Conservation (phyloP, 768 basidiomycete species). For the Suillus subalutaceus region DNA sequence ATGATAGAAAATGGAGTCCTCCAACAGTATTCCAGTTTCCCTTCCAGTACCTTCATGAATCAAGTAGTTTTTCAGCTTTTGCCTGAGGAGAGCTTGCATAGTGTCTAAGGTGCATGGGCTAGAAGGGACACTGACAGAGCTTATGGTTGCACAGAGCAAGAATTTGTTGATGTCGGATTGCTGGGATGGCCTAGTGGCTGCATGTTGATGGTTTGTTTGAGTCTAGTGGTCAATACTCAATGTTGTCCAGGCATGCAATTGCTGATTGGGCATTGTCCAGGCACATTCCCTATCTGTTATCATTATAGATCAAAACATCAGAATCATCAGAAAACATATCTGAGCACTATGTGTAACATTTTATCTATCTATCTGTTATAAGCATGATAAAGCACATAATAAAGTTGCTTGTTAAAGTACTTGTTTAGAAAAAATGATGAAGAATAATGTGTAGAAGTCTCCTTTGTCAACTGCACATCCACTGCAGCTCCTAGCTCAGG, state of each 20-base stretch:
- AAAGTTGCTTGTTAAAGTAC: not conserved
- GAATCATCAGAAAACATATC: not conserved
- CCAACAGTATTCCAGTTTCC: not conserved
- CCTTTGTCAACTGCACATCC: constrained; percentile 20
- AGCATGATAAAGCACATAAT: not conserved
- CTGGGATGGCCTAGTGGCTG: too few relatives aligned
- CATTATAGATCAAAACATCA: not conserved
- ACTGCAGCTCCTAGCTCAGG: constrained; percentile 31
- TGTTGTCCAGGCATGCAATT: not conserved
- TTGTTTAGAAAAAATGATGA: not conserved
- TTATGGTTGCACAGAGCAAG: not conserved
- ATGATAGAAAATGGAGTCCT: not conserved
- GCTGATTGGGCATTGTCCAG: not conserved
- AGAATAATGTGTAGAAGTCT: not conserved
- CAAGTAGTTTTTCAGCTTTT: not conserved
- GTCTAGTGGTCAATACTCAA: not conserved
- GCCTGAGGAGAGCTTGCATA: not conserved
- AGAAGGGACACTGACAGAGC: not conserved
- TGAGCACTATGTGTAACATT: not conserved
- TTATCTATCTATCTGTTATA: not conserved
- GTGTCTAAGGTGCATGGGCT: not conserved
- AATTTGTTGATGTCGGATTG: not conserved
- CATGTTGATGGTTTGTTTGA: too few relatives aligned
- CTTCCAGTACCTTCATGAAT: not conserved
- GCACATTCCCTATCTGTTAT: not conserved